Conservation (phyloP, 768 basidiomycete genomes). For the Boletus rubescentipes region DNA sequence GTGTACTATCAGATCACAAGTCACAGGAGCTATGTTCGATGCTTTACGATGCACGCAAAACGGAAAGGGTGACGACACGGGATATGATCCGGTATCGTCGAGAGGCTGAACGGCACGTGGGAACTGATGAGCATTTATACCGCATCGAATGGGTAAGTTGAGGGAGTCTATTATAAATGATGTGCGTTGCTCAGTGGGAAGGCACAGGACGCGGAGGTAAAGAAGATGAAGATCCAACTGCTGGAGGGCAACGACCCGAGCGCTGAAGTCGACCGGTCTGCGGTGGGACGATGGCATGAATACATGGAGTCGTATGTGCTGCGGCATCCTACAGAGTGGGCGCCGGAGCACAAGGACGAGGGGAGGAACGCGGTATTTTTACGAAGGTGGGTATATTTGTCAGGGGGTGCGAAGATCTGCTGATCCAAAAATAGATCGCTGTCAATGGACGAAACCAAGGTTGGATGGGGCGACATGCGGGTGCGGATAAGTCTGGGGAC, state of each 20-base stretch:
- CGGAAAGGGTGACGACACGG: slow-evolving; percentile 53
- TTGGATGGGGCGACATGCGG: slow-evolving; percentile 24
- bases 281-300: slow-evolving; percentile 63
- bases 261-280: slow-evolving; percentile 49
- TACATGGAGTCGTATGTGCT: slow-evolving; percentile 75
- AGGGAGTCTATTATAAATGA: neutral
- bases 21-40: slow-evolving; percentile 84
- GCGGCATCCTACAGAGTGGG: slow-evolving; percentile 71
- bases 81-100: slow-evolving; percentile 77
- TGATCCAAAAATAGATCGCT: slow-evolving; percentile 51
- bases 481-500: slow-evolving; percentile 58
- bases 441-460: slow-evolving; percentile 33
- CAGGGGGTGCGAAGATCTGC: slow-evolving; percentile 8
- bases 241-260: slow-evolving; percentile 66
- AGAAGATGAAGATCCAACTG: slow-evolving; percentile 59
- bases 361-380: slow-evolving; percentile 49
- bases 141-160: slow-evolving; percentile 74
- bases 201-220: slow-evolving; percentile 52
- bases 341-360: slow-evolving; percentile 40
- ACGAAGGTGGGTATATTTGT: slow-evolving; percentile 48
- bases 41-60: slow-evolving; percentile 61
- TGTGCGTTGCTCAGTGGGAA: slow-evolving; percentile 9
- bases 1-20: slow-evolving; percentile 77
- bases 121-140: slow-evolving; percentile 75
- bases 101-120: slow-evolving; percentile 74